Evolutionary conservation across 2,329 filamentous ascomycete species (phyloP), one percentile per base, ranked within the genome.

Genomic region (Neonectria sp.): DNA sequence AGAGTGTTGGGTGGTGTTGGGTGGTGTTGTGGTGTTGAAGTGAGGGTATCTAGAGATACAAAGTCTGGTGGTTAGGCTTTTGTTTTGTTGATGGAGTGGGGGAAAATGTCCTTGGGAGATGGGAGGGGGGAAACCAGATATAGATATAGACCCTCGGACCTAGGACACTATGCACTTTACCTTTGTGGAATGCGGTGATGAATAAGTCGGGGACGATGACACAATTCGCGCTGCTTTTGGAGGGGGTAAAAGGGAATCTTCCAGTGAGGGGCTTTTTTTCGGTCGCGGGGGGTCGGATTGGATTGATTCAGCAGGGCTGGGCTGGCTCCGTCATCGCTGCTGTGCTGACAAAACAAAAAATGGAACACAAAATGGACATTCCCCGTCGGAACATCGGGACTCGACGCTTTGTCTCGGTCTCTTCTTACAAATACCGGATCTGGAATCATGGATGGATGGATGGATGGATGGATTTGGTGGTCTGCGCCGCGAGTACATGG

Each of bases 151-250:
- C 24, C 13, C 9, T 7, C 11, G 27, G 17, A 4, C 17, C 6
- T 27, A 6, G 29, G 17, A n/a, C 12, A 33, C 15, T 17, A 40
- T 21, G n/a, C 12, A 55, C 29, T 29, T 55, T 17, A 55, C 17
- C 21, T 55, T 46, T 25, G 3, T 27, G 17, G 59, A 21, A 37
- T 40, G 25, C 13, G 52, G 60, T 73, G 71, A 70, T 74, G 68
- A 70, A 66, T 65, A 68, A 67, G 66, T 59, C 69, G 51, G 57
- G 64, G 58, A 46, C 33, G 51, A 75, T 75, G 73, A 73, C 73
- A 75, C 73, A 72, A 75, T 70, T 65, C 27, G 27, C 35, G 46
- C 35, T 55, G 53, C 33, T 51, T 43, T 45, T 45, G n/a, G 40
- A 45, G 40, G 40, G 40, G n/a, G 8, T 2, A 1, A 37, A 17